phyloP scores from a whole-genome alignment of 1,284 basidiomycete genomes.

The Pisolithus thermaeus region DNA sequence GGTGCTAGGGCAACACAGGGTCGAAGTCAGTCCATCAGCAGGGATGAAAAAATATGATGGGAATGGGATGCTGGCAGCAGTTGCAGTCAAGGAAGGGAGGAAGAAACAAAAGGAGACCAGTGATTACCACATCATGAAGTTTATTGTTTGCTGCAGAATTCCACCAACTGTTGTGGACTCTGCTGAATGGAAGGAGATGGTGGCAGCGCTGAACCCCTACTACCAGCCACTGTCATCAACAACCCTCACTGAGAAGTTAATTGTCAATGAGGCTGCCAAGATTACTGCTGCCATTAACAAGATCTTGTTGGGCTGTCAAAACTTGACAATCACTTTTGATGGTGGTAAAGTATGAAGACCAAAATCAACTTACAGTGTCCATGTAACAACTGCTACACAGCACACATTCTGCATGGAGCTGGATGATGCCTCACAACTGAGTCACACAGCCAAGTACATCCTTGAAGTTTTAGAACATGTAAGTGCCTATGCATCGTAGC shows the following conservation, averaged over 20 bases:
- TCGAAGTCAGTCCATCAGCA: not conserved
- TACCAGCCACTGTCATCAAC: not conserved
- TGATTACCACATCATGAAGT: conserved; percentile 1
- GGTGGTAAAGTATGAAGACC: not conserved
- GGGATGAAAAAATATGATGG: not conserved
- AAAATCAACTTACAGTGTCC: not conserved
- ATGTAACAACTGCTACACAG: not conserved
- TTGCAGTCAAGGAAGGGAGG: not conserved
- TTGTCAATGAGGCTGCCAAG: conserved; percentile 4
- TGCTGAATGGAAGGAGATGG: conserved; percentile 2
- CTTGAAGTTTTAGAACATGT: not conserved
- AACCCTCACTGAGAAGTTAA: not conserved
- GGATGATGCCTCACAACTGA: not conserved
- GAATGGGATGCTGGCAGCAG: not conserved
- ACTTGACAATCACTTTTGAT: conserved; percentile 6
- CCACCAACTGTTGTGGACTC: conserved; percentile 1
- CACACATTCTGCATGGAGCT: conserved; percentile 1
- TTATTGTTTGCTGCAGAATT: conserved; percentile 1
- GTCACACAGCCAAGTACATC: no score
- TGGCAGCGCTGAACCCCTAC: not conserved
- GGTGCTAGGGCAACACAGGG: not conserved
- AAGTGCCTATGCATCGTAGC: not conserved
- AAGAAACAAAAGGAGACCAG: not conserved
- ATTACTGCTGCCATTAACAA: not conserved
- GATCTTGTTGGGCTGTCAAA: not conserved